These are phyloP conservation scores for Alternaria incomplexa DNA, from an alignment of 2,329 filamentous ascomycete species.

Conservation along the genomic window DNA sequence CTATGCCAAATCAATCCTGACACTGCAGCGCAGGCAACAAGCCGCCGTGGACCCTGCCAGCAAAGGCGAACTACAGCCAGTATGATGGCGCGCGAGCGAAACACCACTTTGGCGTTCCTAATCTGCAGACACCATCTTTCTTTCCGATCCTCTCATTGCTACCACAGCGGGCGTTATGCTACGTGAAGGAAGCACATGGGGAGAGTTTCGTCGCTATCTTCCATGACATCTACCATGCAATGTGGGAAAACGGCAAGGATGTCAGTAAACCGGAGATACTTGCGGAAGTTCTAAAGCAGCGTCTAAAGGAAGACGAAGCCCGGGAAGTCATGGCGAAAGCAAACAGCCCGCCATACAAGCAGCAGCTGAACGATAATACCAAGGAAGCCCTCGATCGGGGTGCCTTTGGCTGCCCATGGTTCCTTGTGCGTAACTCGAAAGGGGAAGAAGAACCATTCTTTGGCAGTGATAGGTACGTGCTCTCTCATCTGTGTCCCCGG, in stretches of 20 bases:
- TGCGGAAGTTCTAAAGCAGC: constrained; percentile 47
- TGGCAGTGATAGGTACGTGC: constrained; percentile 70
- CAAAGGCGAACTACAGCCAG: constrained; percentile 67
- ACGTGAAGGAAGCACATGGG: constrained; percentile 67
- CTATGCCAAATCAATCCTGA: constrained; percentile 3
- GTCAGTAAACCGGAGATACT: constrained; percentile 66
- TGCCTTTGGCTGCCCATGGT: constrained; percentile 80
- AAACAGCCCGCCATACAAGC: constrained; percentile 58
- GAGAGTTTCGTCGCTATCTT: constrained; percentile 59
- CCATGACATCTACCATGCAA: constrained; percentile 61
- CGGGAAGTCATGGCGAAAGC: constrained; percentile 62
- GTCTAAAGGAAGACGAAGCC: constrained; percentile 62
- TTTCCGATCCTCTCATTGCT: constrained; percentile 63
- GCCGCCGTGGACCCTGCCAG: constrained; percentile 74
- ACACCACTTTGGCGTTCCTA: constrained; percentile 56
- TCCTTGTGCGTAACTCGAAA: constrained; percentile 67
- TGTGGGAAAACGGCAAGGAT: constrained; percentile 68
- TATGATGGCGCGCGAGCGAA: constrained; percentile 59
- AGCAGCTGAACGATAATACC: constrained; percentile 64
- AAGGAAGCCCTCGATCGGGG: constrained; percentile 67
- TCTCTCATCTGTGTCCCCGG: neutral
- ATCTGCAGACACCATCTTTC: constrained; percentile 54
- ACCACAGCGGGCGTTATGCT: constrained; percentile 70
- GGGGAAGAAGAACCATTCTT: constrained; percentile 74
- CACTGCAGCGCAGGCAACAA: constrained; percentile 65